A percentile compares a stretch with the other conserved stretches of the same genome.
Evolutionary conservation across 352 stramenopile genomes (phyloP).

Genomic region (Globisporangium uncinulatum): DNA sequence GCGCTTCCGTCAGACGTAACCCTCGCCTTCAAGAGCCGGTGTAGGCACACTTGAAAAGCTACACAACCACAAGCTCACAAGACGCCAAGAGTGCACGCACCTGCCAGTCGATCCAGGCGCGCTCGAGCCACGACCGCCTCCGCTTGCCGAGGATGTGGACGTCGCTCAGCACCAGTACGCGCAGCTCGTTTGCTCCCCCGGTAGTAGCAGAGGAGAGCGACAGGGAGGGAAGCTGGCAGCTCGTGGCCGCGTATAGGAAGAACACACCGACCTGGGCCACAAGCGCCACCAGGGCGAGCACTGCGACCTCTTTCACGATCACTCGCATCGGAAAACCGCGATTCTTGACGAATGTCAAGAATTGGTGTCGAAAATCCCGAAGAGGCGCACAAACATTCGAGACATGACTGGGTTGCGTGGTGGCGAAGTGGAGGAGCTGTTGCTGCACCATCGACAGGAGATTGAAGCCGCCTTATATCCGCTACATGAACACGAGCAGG

Average conservation of each 20-base stretch:
- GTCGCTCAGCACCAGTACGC: constrained; percentile 60
- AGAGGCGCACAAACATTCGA: not conserved
- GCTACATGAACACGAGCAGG: constrained; percentile 28
- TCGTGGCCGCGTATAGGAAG: constrained; percentile 48
- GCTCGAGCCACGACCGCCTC: constrained; percentile 44
- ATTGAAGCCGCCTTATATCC: constrained; percentile 28
- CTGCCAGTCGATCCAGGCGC: constrained; percentile 74
- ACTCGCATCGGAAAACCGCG: not conserved
- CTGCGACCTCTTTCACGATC: constrained; percentile 14
- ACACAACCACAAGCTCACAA: no score
- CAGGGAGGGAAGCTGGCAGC: constrained; percentile 1
- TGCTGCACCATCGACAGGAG: constrained; percentile 33
- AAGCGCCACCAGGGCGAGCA: constrained; percentile 20
- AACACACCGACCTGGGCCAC: constrained; percentile 52
- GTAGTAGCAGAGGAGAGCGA: not conserved
- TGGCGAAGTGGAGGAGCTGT: constrained; percentile 34
- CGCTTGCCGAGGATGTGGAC: constrained; percentile 72
- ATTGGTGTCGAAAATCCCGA: not conserved
- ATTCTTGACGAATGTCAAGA: not conserved
- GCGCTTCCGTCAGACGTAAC: not conserved
- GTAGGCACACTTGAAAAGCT: not conserved
- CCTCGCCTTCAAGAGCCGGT: not conserved
- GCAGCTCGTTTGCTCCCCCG: constrained; percentile 9
- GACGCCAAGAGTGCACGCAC: constrained; percentile 6
- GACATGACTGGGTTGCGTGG: constrained; percentile 1